Conservation (phyloP, 2,329 filamentous ascomycete species). For the Clonostachys byssicola region DNA sequence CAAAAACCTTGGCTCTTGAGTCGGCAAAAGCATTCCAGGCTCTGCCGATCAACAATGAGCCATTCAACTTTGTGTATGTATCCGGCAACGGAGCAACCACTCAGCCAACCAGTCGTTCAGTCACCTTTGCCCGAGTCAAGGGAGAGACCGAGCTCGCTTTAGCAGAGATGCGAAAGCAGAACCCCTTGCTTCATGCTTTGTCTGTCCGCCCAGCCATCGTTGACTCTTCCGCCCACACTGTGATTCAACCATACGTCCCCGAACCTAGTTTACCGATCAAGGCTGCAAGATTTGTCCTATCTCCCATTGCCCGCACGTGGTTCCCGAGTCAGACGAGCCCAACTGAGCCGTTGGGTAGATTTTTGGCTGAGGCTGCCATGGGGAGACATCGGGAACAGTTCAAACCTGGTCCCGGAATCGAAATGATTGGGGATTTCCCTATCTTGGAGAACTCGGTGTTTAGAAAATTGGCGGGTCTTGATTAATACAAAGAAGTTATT, state of each 20-base stretch:
- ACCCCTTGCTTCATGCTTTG: constrained; percentile 17
- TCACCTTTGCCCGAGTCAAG: constrained; percentile 60
- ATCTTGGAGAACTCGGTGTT: no score
- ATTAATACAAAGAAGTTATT: no score
- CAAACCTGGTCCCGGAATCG: no score
- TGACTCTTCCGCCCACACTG: constrained; percentile 38
- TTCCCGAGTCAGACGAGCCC: constrained; percentile 24
- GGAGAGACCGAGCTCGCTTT: constrained; percentile 61
- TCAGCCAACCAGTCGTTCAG: constrained; percentile 48
- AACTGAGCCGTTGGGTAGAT: constrained; percentile 35
- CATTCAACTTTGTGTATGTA: constrained; percentile 68
- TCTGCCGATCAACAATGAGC: constrained; percentile 31
- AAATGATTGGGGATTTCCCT: no score
- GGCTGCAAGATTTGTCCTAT: constrained; percentile 9
- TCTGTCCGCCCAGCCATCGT: constrained; percentile 57
- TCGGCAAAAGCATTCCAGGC: constrained; percentile 57
- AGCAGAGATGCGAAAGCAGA: constrained; percentile 43
- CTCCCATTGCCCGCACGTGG: constrained; percentile 13
- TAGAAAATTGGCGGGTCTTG: no score
- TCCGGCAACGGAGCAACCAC: constrained; percentile 61
- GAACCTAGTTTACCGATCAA: constrained; percentile 10
- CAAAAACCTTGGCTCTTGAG: constrained; percentile 59
- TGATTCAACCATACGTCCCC: constrained; percentile 36
- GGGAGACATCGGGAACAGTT: constrained; percentile 15
- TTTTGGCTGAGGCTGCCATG: constrained; percentile 39